A percentile compares a stretch with the other conserved stretches of the same genome.
Conservation (phyloP, 2,329 filamentous ascomycete species). For the Verticillium longisporum region DNA sequence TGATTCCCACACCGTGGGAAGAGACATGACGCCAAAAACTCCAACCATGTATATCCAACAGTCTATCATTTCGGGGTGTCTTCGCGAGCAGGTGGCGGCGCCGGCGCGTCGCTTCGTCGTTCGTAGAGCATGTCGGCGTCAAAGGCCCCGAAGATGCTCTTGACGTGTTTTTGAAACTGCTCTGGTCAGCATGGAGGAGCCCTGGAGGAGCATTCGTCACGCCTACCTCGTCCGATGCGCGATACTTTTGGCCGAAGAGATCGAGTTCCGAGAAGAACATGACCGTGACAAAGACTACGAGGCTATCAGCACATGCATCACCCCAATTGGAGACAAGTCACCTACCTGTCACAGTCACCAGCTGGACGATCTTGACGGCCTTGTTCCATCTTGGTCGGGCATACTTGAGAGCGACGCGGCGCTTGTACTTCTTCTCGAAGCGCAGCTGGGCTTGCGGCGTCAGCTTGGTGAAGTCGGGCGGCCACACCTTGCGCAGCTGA, state of each 20-base stretch:
- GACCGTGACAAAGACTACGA: not conserved
- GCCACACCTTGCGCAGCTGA: constrained; percentile 67
- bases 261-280: constrained; percentile 36
- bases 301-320: not conserved
- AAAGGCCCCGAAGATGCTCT: constrained; percentile 30
- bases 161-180: constrained; percentile 28
- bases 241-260: constrained; percentile 35
- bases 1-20: not conserved
- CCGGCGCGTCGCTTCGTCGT: constrained; percentile 29
- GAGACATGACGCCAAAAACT: constrained; percentile 12
- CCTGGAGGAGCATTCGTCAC: not conserved
- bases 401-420: constrained; percentile 56
- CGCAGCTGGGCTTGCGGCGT: constrained; percentile 67
- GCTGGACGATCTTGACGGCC: constrained; percentile 57
- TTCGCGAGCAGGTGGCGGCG: constrained; percentile 17
- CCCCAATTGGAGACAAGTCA: constrained; percentile 5
- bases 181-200: not conserved
- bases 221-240: constrained; percentile 32
- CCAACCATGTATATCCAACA: constrained; percentile 5
- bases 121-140: constrained; percentile 35
- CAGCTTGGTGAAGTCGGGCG: constrained; percentile 66
- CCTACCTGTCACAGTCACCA: constrained; percentile 50
- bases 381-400: constrained; percentile 59
- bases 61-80: constrained; percentile 3
- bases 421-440: constrained; percentile 73